Evolutionary conservation across 2,329 filamentous ascomycete species (phyloP).

Genomic region (Aspergillus felis): DNA sequence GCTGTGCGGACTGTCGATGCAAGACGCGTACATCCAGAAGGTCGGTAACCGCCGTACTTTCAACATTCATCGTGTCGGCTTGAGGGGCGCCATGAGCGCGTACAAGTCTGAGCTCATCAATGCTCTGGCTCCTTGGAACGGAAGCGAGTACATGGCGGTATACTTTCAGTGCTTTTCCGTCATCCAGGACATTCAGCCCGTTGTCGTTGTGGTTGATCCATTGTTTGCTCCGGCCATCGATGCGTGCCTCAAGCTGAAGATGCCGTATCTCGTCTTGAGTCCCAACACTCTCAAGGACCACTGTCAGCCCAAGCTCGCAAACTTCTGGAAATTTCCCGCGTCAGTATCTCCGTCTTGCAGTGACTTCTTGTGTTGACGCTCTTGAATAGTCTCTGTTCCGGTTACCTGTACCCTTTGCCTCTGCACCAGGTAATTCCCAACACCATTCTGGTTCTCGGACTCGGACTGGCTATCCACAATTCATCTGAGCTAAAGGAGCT

Average conservation of each 20-base stretch:
- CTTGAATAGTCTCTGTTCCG: conserved; percentile 35
- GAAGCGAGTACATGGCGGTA: conserved; percentile 35
- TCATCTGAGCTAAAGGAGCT: conserved; percentile 18
- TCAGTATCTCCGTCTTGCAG: conserved; percentile 1
- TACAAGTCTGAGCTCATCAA: conserved; percentile 11
- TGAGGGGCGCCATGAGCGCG: conserved; percentile 25
- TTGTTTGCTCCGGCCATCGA: conserved; percentile 39
- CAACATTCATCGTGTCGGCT: conserved; percentile 17
- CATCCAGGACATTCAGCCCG: conserved; percentile 31
- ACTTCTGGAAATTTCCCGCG: conserved; percentile 18
- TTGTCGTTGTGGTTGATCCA: conserved; percentile 38
- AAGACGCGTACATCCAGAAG: conserved; percentile 11
- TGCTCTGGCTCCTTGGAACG: conserved; percentile 26
- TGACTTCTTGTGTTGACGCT: not conserved
- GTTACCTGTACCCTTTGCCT: conserved; percentile 42
- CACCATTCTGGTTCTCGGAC: conserved; percentile 32
- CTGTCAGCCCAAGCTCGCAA: conserved; percentile 32
- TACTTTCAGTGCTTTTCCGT: conserved; percentile 32
- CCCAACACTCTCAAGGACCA: conserved; percentile 45
- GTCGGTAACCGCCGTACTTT: not conserved
- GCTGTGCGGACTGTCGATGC: conserved; percentile 18
- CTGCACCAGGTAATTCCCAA: conserved; percentile 39
- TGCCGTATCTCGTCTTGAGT: conserved; percentile 35
- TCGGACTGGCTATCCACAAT: conserved; percentile 16
- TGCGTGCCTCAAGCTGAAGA: conserved; percentile 31